Evolutionary conservation across 1,284 basidiomycete species (phyloP).

Genomic region (Tilletia walkeri): DNA sequence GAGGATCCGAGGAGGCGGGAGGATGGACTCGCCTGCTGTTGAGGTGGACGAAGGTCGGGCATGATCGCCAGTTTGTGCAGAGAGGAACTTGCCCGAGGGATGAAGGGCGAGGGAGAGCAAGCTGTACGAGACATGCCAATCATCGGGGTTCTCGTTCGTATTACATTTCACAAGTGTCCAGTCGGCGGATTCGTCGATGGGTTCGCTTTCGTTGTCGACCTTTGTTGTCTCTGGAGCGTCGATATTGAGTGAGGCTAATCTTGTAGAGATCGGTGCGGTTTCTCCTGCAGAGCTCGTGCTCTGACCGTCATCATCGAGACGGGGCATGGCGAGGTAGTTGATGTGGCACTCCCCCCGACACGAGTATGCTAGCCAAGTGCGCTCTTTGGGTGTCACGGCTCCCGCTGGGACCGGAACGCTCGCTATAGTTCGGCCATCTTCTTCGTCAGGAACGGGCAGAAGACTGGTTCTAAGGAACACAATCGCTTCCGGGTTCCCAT

Average conservation of each 20-base stretch:
- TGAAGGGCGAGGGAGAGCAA: slow-evolving; percentile 45
- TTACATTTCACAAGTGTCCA: slow-evolving; percentile 40
- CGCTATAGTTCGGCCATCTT: background rate
- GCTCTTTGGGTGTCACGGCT: background rate
- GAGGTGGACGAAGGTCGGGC: slow-evolving; percentile 21
- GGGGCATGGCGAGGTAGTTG: slow-evolving; percentile 9
- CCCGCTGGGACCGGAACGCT: slow-evolving; percentile 1
- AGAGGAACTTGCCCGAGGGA: slow-evolving; percentile 37
- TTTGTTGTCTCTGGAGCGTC: background rate
- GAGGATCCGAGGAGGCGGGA: slow-evolving; percentile 33
- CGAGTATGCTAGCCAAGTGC: slow-evolving; percentile 14
- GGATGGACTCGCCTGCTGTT: slow-evolving; percentile 11
- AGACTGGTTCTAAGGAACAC: slow-evolving; percentile 34
- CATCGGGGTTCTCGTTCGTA: slow-evolving; percentile 41
- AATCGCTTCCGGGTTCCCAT: slow-evolving; percentile 45
- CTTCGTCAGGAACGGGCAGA: slow-evolving; percentile 20
- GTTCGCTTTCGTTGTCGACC: background rate
- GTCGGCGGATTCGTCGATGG: background rate
- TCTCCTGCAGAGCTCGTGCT: background rate
- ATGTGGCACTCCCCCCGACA: slow-evolving; percentile 10
- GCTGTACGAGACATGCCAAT: slow-evolving; percentile 46
- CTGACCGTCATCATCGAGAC: background rate
- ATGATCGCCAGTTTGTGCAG: slow-evolving; percentile 48
- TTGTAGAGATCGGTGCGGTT: background rate
- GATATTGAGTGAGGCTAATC: background rate